A percentile compares a stretch with the other conserved stretches of the same genome.
These are phyloP conservation scores for Cerioporus squamosus DNA, from an alignment of 1,284 basidiomycete genomes.

Conservation along the genomic window DNA sequence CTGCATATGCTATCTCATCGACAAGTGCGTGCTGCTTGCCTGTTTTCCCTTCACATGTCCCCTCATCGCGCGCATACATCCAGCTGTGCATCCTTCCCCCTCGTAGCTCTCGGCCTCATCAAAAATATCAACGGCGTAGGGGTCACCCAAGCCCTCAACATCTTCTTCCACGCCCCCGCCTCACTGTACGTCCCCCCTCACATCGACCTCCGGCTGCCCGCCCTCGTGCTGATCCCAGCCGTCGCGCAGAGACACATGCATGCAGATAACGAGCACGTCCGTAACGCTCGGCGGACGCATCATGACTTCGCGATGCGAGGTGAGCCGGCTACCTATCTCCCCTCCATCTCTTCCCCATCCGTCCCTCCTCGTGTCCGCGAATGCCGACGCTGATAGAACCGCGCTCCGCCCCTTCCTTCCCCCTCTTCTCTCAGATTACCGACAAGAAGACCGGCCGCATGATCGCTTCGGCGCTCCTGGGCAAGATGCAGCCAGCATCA, in stretches of 20 bases:
- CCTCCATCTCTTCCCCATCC: not conserved
- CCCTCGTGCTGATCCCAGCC: not conserved
- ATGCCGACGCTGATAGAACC: slow-evolving; percentile 39
- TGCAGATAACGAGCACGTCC: slow-evolving; percentile 64
- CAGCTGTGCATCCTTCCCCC: slow-evolving; percentile 67
- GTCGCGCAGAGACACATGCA: slow-evolving; percentile 50
- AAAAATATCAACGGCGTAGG: slow-evolving; percentile 70
- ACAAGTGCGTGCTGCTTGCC: slow-evolving; percentile 53
- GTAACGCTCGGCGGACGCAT: slow-evolving; percentile 67
- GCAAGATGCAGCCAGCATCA: slow-evolving; percentile 75
- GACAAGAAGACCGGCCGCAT: slow-evolving; percentile 59
- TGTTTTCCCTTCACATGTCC: not conserved
- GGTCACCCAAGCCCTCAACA: slow-evolving; percentile 70
- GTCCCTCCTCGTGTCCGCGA: slow-evolving; percentile 41
- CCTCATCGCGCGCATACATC: not conserved
- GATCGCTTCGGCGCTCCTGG: slow-evolving; percentile 67
- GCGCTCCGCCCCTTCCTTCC: no score
- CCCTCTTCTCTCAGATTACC: slow-evolving; percentile 45
- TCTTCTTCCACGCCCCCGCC: slow-evolving; percentile 70
- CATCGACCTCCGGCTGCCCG: not conserved
- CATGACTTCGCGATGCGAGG: slow-evolving; percentile 74
- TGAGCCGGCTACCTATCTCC: slow-evolving; percentile 28
- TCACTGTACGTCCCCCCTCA: slow-evolving; percentile 50
- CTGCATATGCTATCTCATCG: slow-evolving; percentile 70
- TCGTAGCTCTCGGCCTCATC: slow-evolving; percentile 64